Evolutionary conservation across 2,329 filamentous ascomycete genomes (phyloP).

Genomic region (Cercospora sp.): DNA sequence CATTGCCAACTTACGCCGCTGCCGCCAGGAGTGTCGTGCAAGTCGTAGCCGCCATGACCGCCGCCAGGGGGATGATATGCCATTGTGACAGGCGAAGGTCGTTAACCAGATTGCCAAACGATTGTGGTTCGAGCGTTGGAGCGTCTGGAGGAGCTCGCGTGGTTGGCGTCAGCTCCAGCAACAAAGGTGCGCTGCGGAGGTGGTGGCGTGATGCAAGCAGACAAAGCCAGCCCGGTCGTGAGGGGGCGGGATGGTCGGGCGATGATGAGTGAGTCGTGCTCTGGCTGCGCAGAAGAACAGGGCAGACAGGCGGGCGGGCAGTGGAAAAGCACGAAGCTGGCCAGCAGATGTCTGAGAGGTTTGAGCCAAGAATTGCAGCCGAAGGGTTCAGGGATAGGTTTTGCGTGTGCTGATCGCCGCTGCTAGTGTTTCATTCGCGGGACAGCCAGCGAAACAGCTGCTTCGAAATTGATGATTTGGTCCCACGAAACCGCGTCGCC

Average conservation of each 20-base stretch:
- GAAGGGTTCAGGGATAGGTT: conserved; percentile 9
- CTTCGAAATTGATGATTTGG: conserved; percentile 6
- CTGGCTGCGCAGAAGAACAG: background rate
- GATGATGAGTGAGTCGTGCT: background rate
- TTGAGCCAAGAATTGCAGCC: conserved; percentile 2
- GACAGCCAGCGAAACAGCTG: conserved; percentile 7
- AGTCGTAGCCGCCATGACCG: conserved; percentile 35
- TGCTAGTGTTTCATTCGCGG: conserved; percentile 11
- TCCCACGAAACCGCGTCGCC: background rate
- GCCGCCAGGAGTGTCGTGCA: conserved; percentile 31
- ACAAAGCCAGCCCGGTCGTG: conserved; percentile 3
- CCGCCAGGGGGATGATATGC: conserved; percentile 39
- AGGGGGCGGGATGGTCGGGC: background rate
- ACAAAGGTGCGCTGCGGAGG: conserved; percentile 5
- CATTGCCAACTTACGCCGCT: conserved; percentile 6
- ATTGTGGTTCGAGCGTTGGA: background rate
- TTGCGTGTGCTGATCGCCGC: conserved; percentile 6
- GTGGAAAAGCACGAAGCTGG: background rate
- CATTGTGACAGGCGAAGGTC: conserved; percentile 28
- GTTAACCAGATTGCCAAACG: background rate
- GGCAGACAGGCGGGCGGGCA: background rate
- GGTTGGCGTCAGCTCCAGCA: background rate
- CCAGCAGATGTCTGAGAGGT: background rate
- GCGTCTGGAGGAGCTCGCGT: background rate
- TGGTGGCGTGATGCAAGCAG: conserved; percentile 3